Base-by-base conservation (phyloP, 2,329 filamentous ascomycete genomes). In the Pleomassaria siparia region DNA sequence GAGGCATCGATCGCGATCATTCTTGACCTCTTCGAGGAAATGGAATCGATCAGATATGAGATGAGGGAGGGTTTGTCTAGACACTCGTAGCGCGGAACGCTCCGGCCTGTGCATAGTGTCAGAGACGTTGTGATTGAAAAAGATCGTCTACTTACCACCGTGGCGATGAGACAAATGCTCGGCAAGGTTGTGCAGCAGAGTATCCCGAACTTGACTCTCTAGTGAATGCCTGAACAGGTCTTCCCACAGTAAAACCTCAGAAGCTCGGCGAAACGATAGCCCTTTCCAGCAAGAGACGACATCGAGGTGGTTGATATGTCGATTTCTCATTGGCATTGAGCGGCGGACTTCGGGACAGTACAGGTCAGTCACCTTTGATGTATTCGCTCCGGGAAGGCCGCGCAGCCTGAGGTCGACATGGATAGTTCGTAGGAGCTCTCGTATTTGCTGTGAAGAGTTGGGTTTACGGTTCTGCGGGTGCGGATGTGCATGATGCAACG, bases 221-320 rank as follows among this genome's bases (percentile, higher is more conserved):
- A 70, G 43, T 12, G 56, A 54, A 12, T 48, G 29, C 25, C 52
- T 49, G 35, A 71, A 58, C 15, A 62, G 39, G 2, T 49, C 49
- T 30, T 72, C 64, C 70, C 68, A 72, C 25, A 58, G 51, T 2
- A 41, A 24, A 33, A 72, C 46, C 44, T 72, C 70, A 9, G 43
- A 18, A 22, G 64, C 63, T 43, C 67, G 64, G 4, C 49, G 16
- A 11, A 50, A 43, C 3, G 61, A 62, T 3, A 72, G 40, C 4
- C 60, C 57, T 47, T 65, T 72, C 71, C 71, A 73, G 36, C 60
- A 69, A 6, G 64, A 60, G 2, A 66, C 50, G 4, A 65, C 50
- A 43, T 72, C 70, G 21, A 71, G 56, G 46, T 70, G 63, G 22
- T 55, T 61, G 40, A 64, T 44, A 43, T 29, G 10, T n/a, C 35